phyloP scores from a whole-genome alignment of 768 basidiomycete species.

The Auricularia cornea region DNA sequence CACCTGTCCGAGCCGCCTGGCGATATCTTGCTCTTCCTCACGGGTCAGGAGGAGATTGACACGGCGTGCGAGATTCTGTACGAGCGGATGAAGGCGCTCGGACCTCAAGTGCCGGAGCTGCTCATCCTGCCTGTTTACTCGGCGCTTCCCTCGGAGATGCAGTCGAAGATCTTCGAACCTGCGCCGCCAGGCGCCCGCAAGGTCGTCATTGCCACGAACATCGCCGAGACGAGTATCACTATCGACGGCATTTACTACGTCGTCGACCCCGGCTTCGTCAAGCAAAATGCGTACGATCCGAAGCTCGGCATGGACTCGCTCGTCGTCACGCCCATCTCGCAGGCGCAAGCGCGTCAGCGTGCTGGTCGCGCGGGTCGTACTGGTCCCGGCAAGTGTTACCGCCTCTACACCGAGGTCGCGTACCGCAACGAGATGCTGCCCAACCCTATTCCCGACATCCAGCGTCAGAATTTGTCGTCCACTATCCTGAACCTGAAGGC shows the following conservation, averaged over 20 bases:
- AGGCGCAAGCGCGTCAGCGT: conserved; percentile 94
- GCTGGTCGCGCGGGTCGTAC: conserved; percentile 96
- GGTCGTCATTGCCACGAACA: conserved; percentile 98
- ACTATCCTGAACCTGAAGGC: conserved; percentile 96
- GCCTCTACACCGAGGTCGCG: conserved; percentile 95
- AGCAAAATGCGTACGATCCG: conserved; percentile 98
- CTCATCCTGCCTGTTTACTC: conserved; percentile 97
- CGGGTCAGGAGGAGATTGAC: conserved; percentile 98
- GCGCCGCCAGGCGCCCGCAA: conserved; percentile 98
- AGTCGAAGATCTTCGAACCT: conserved; percentile 95
- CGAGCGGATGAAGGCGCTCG: conserved; percentile 97
- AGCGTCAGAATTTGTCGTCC: conserved; percentile 83
- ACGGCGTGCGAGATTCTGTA: conserved; percentile 94
- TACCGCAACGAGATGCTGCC: conserved; percentile 99
- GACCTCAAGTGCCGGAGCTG: conserved; percentile 96
- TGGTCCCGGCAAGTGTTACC: conserved; percentile 96
- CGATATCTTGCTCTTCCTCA: conserved; percentile 93
- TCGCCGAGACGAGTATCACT: conserved; percentile 96
- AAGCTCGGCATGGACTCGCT: conserved; percentile 97
- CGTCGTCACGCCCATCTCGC: conserved; percentile 97
- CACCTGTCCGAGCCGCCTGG: conserved; percentile 97
- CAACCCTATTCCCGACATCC: conserved; percentile 95
- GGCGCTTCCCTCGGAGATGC: conserved; percentile 94
- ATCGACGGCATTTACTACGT: conserved; percentile 99
- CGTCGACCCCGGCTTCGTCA: conserved; percentile 96